Evolutionary conservation across 2,329 filamentous ascomycete species (phyloP).

Genomic region (Cladosporium sphaerospermum): DNA sequence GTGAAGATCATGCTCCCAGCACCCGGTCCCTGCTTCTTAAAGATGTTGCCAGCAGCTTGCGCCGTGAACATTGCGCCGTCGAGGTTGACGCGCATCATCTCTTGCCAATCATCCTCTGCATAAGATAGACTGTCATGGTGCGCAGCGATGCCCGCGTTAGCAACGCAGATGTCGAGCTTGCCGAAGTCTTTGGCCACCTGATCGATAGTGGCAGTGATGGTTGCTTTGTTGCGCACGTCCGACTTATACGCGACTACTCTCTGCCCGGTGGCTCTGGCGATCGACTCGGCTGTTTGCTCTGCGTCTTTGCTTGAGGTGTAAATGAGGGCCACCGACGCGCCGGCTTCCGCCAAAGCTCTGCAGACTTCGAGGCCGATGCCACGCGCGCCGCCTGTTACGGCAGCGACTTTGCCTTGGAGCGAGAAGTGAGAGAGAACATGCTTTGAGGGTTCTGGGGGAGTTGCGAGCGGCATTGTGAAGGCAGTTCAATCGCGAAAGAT

Average conservation of each 20-base stretch:
- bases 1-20: constrained; percentile 86
- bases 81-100: constrained; percentile 72
- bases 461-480: constrained; percentile 20
- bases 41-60: constrained; percentile 71
- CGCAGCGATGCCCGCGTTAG: constrained; percentile 62
- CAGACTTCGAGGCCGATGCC: constrained; percentile 31
- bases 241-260: constrained; percentile 42
- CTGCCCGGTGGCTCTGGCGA: constrained; percentile 28
- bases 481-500: not conserved
- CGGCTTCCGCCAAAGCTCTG: constrained; percentile 32
- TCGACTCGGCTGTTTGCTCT: constrained; percentile 25
- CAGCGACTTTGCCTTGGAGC: constrained; percentile 30
- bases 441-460: constrained; percentile 12
- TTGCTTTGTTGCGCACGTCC: constrained; percentile 38
- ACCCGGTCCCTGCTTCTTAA: constrained; percentile 66
- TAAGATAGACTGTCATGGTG: constrained; percentile 18
- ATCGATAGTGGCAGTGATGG: constrained; percentile 38
- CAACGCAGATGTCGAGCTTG: constrained; percentile 71
- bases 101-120: constrained; percentile 16
- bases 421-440: constrained; percentile 26
- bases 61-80: constrained; percentile 85
- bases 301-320: constrained; percentile 35
- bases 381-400: constrained; percentile 30
- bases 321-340: constrained; percentile 41
- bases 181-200: constrained; percentile 57